A percentile compares a stretch with the other conserved stretches of the same genome.
Evolutionary conservation across 768 basidiomycete genomes (phyloP).

Genomic region (Mycena rosella): DNA sequence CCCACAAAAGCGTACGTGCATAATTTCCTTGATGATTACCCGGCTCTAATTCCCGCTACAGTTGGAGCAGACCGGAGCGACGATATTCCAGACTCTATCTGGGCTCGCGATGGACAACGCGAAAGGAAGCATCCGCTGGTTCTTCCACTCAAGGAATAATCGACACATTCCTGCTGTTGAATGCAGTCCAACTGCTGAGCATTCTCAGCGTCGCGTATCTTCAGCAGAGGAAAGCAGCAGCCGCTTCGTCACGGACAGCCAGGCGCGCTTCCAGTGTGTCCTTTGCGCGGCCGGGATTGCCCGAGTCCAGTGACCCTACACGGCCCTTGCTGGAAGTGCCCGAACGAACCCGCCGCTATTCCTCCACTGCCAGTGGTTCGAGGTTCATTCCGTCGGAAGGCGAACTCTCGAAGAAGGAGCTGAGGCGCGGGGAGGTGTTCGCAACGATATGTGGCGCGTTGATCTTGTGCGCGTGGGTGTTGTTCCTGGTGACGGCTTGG

Average conservation of each 20-base stretch:
- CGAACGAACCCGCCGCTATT: slow-evolving; percentile 37
- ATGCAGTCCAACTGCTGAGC: slow-evolving; percentile 65
- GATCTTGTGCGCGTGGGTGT: slow-evolving; percentile 68
- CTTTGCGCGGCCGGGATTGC: slow-evolving; percentile 8
- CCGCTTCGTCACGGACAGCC: slow-evolving; percentile 17
- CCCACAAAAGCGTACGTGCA: slow-evolving; percentile 78
- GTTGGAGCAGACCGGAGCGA: slow-evolving; percentile 83
- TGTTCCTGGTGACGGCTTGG: slow-evolving; percentile 76
- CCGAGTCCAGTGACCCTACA: slow-evolving; percentile 27
- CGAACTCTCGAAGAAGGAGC: slow-evolving; percentile 46
- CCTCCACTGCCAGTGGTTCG: slow-evolving; percentile 35
- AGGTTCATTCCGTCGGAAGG: slow-evolving; percentile 36
- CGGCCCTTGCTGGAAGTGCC: slow-evolving; percentile 26
- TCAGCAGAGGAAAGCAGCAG: slow-evolving; percentile 57
- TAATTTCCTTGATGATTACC: neutral
- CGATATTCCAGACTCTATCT: slow-evolving; percentile 74
- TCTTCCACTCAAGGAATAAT: slow-evolving; percentile 31
- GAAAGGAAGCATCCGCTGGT: slow-evolving; percentile 45
- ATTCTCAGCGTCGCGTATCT: slow-evolving; percentile 64
- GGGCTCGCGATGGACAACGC: slow-evolving; percentile 72
- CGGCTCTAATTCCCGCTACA: slow-evolving; percentile 41
- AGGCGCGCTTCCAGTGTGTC: slow-evolving; percentile 11
- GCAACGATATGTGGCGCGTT: slow-evolving; percentile 55
- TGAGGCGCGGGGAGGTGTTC: slow-evolving; percentile 64
- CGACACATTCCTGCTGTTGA: slow-evolving; percentile 53